These are phyloP conservation scores for Globisporangium cystogenes DNA, from an alignment of 352 stramenopile genomes.

Conservation along the genomic window DNA sequence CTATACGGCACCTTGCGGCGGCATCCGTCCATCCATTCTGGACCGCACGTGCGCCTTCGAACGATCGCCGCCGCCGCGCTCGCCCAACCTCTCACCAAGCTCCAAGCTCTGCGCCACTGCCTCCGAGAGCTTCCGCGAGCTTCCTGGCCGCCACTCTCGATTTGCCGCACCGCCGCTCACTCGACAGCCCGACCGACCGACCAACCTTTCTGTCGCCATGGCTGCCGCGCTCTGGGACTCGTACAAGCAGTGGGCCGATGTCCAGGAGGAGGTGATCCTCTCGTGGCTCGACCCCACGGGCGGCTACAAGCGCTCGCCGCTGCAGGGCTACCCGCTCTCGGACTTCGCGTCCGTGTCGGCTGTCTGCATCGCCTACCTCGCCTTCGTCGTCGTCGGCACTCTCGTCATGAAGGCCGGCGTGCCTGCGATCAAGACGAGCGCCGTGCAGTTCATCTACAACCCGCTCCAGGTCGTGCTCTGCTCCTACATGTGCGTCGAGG, in stretches of 20 bases:
- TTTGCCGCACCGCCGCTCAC: conserved; percentile 7
- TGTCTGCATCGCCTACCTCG: conserved; percentile 53
- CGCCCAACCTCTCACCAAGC: too few relatives aligned
- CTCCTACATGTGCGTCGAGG: conserved; percentile 97
- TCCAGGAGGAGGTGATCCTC: conserved; percentile 36
- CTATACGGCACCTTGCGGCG: neutral
- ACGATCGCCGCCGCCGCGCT: too few relatives aligned
- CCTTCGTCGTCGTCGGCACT: conserved; percentile 67
- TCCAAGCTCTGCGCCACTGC: too few relatives aligned
- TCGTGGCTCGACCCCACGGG: conserved; percentile 40
- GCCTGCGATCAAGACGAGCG: conserved; percentile 64
- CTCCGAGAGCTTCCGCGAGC: neutral
- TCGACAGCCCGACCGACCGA: conserved; percentile 6
- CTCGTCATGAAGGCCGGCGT: conserved; percentile 75
- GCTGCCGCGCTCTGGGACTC: conserved; percentile 33
- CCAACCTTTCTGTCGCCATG: conserved; percentile 16
- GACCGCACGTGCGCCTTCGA: conserved; percentile 11
- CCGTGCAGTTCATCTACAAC: conserved; percentile 97
- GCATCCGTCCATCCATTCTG: conserved; percentile 7
- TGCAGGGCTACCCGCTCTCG: conserved; percentile 31
- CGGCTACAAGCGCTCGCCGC: conserved; percentile 40
- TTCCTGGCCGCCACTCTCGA: neutral
- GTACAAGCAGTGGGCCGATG: conserved; percentile 60
- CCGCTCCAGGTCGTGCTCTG: conserved; percentile 95
- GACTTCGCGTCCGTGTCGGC: conserved; percentile 56